Conservation (phyloP, 2,329 filamentous ascomycete species). For the Berkeleyomyces rouxiae region DNA sequence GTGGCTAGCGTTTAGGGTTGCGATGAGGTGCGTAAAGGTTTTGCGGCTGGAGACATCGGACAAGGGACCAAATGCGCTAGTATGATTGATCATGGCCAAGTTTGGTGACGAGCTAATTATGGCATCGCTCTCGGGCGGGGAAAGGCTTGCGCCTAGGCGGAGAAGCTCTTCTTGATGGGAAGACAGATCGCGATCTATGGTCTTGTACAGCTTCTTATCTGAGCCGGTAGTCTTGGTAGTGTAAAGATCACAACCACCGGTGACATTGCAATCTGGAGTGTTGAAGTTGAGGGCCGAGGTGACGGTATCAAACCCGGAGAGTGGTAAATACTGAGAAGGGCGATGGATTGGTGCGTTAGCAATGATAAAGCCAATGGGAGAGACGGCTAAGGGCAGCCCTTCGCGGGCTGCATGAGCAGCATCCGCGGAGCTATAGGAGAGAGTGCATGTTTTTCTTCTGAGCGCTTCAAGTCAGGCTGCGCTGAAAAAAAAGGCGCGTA, state of each 20-base stretch:
- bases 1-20: constrained; percentile 89
- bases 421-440: not conserved
- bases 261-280: constrained; percentile 79
- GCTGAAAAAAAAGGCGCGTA: constrained; percentile 13
- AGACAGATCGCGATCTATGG: constrained; percentile 81
- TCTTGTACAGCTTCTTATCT: constrained; percentile 95
- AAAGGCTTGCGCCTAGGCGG: constrained; percentile 71
- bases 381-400: not conserved
- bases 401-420: not conserved
- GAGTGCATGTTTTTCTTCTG: constrained; percentile 12
- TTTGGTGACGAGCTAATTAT: constrained; percentile 50
- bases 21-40: constrained; percentile 91
- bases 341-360: constrained; percentile 7
- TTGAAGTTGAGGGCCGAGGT: constrained; percentile 91
- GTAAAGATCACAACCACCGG: constrained; percentile 89
- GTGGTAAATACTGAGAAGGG: constrained; percentile 59
- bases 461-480: constrained; percentile 14
- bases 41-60: constrained; percentile 76
- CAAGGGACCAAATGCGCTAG: constrained; percentile 81
- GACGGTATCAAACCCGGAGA: constrained; percentile 80
- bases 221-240: constrained; percentile 90
- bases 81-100: constrained; percentile 48
- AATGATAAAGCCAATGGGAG: not conserved
- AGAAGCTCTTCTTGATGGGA: constrained; percentile 80
- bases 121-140: constrained; percentile 60